Conservation (phyloP, 768 basidiomycete species). For the Agrocybe pediades region DNA sequence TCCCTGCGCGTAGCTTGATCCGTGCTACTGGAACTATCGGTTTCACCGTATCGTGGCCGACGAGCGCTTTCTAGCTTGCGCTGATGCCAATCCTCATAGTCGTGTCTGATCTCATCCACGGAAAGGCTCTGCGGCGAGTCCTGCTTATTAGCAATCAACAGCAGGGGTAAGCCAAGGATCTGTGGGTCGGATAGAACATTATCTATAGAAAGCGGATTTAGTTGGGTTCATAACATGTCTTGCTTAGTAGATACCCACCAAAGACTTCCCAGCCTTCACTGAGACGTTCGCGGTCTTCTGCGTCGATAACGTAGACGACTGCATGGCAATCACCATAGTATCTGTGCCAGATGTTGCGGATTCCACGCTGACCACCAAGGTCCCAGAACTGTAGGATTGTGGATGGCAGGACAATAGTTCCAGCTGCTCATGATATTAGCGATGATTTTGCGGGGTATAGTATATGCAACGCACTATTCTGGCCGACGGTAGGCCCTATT, state of each 20-base stretch:
- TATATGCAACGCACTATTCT: slow-evolving; percentile 74
- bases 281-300: slow-evolving; percentile 84
- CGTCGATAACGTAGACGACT: slow-evolving; percentile 94
- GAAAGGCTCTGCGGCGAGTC: slow-evolving; percentile 80
- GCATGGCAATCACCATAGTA: slow-evolving; percentile 99
- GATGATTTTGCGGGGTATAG: neutral
- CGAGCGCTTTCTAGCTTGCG: slow-evolving; percentile 71
- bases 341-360: slow-evolving; percentile 90
- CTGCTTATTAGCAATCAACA: slow-evolving; percentile 96
- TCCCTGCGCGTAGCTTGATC: slow-evolving; percentile 42
- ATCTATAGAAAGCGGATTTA: slow-evolving; percentile 46
- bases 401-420: slow-evolving; percentile 90
- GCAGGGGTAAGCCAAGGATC: slow-evolving; percentile 85
- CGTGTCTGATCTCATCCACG: slow-evolving; percentile 87
- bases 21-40: slow-evolving; percentile 36
- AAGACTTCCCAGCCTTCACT: slow-evolving; percentile 98
- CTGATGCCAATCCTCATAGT: slow-evolving; percentile 87
- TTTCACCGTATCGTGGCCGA: slow-evolving; percentile 50
- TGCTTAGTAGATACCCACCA: slow-evolving; percentile 70
- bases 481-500: slow-evolving; percentile 95
- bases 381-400: slow-evolving; percentile 98
- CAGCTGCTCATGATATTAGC: slow-evolving; percentile 53
- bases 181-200: slow-evolving; percentile 86
- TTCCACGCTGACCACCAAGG: slow-evolving; percentile 91
- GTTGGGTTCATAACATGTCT: neutral